Evolutionary conservation across 768 basidiomycete species (phyloP), one percentile per base, ranked within the genome.

Genomic region (Macrolepiota dolichaula): DNA sequence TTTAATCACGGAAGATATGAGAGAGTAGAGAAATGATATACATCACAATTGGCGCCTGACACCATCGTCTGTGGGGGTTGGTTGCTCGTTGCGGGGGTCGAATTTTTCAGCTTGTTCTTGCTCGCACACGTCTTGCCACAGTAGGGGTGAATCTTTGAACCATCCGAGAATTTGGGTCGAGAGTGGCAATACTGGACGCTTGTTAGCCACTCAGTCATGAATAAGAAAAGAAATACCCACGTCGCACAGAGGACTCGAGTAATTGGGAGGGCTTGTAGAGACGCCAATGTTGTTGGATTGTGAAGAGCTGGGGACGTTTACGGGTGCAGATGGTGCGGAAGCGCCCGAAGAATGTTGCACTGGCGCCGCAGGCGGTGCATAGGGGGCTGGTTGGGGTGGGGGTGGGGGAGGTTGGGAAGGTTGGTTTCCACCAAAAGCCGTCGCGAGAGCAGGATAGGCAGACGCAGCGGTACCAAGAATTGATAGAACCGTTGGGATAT

Each of bases 91-190:
- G 59, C 42, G 2, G 44, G 51, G 38, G 57, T 59, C 57, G 50
- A 44, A 22, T 59, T 59, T 64, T 62, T 67, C 66, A 66, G 70
- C 75, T 74, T 65, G 59, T 72, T 70, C 61, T 79, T 81, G 67
- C 63, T 74, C n/a, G 84, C 81, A 66, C 85, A 87, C 4, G 77
- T 78, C 73, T 83, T 87, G 66, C 83, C 73, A 64, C 85, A 87
- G 64, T 80, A 87, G 0, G 80, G 76, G 67, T 86, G 85, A 4
- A 77, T 80, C 67, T 80, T 84, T 51, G 70, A 73, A 12, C 84
- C 83, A 62, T 86, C 86, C 64, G 75, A 74, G 66, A 81, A 80
- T 65, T 83, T 87, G 24, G 85, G 84, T 52, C 81, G 79, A 36
- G 73, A 63, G 60, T 83, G 80, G 67, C 86, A 88, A 44, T 77